These are phyloP conservation scores for Nicotiana benthamiana DNA, from an alignment of 257 asterid species.

Conservation along the genomic window DNA sequence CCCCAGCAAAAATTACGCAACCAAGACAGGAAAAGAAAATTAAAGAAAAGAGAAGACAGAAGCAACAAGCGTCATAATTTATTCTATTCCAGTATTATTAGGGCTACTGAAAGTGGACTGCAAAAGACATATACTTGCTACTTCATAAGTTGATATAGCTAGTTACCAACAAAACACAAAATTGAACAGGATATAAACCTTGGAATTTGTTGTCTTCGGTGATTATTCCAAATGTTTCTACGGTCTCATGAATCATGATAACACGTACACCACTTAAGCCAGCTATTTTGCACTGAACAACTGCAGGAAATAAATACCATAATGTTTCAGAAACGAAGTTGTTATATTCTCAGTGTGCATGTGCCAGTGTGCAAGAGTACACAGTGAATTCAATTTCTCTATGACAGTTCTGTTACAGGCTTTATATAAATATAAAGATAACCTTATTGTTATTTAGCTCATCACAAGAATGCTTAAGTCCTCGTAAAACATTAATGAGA, in stretches of 20 bases:
- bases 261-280: constrained; percentile 54
- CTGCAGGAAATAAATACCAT: constrained; percentile 28
- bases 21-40: neutral
- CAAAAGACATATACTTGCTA: neutral
- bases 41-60: neutral
- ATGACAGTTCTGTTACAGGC: neutral
- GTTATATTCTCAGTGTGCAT: neutral
- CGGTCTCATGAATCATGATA: constrained; percentile 77
- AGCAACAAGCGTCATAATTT: neutral
- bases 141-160: neutral
- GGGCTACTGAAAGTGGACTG: neutral
- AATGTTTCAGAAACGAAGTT: neutral
- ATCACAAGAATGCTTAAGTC: neutral
- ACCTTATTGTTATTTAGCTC: neutral
- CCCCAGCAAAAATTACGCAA: neutral
- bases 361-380: neutral
- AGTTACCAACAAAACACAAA: neutral
- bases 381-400: neutral
- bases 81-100: neutral
- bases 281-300: constrained; percentile 53
- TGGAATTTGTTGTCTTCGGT: constrained; percentile 63
- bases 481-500: neutral
- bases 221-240: constrained; percentile 82
- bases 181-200: constrained; percentile 31
- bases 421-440: neutral